Conservation (phyloP, 75 land plant species). For the Selaginella tamariscina region DNA sequence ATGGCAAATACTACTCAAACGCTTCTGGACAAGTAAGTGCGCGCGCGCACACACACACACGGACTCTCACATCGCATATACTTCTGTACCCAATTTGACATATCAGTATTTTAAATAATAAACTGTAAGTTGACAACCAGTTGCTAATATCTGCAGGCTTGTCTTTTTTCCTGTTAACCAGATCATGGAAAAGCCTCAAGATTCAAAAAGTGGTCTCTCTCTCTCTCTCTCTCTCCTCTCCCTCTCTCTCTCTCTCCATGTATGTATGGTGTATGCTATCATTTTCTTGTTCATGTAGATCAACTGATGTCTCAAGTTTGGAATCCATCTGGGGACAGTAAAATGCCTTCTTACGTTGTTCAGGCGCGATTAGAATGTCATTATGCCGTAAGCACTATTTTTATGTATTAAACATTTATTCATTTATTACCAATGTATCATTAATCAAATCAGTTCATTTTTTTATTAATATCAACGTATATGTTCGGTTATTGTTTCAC, state of each 20-base stretch:
- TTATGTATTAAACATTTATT: too few relatives aligned
- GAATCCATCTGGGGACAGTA: not conserved
- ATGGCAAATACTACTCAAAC: constrained; percentile 23
- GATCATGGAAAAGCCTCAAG: too few relatives aligned
- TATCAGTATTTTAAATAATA: not conserved
- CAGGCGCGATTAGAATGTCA: constrained; percentile 37
- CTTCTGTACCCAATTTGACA: not conserved
- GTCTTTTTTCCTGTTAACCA: not conserved
- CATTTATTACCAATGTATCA: too few relatives aligned
- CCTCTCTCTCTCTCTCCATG: too few relatives aligned
- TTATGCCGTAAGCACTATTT: constrained; percentile 20
- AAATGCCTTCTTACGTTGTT: constrained; percentile 21
- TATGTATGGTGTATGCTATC: too few relatives aligned
- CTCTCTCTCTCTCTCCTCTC: too few relatives aligned
- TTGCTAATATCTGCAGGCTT: not conserved
- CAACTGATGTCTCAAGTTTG: not conserved
- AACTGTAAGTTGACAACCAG: constrained; percentile 5
- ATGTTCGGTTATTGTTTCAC: too few relatives aligned
- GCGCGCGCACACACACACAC: too few relatives aligned
- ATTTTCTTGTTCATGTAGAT: not conserved
- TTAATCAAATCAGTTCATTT: too few relatives aligned
- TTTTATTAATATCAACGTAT: too few relatives aligned
- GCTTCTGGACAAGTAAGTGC: constrained; percentile 4
- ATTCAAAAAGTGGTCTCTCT: too few relatives aligned
- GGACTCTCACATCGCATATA: constrained; percentile 6